These are phyloP conservation scores for Medicago lupulina DNA, from an alignment of 306 rosid species.

Conservation along the genomic window DNA sequence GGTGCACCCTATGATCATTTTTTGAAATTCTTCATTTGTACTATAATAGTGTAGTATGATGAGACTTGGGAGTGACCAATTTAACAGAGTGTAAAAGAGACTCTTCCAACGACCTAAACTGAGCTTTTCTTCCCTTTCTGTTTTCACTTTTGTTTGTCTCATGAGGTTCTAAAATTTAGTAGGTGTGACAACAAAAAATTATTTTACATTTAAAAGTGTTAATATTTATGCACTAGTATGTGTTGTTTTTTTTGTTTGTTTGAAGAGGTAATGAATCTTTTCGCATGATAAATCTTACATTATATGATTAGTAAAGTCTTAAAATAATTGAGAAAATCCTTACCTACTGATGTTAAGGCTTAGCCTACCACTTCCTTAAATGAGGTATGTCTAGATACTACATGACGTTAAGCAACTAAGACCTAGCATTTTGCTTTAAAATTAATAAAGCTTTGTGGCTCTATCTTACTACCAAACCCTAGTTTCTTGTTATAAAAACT, in stretches of 20 bases:
- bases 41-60: neutral
- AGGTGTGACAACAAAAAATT: neutral
- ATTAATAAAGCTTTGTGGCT: conserved; percentile 55
- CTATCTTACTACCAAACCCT: conserved; percentile 66
- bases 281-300: conserved; percentile 26
- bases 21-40: neutral
- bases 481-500: conserved; percentile 39
- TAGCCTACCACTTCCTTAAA: conserved; percentile 61
- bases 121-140: neutral
- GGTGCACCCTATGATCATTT: neutral
- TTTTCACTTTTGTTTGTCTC: neutral
- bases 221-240: no score
- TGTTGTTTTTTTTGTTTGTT: no score
- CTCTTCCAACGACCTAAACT: neutral
- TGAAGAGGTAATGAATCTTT: neutral
- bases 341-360: conserved; percentile 72
- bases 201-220: neutral
- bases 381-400: conserved; percentile 49
- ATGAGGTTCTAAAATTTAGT: conserved; percentile 6
- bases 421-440: conserved; percentile 55
- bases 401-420: conserved; percentile 56
- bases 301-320: conserved; percentile 15
- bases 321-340: conserved; percentile 42
- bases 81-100: neutral
- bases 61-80: neutral